Evolutionary conservation across 805 yeast species (phyloP).

Genomic region (Monosporozyma yasuniensis): DNA sequence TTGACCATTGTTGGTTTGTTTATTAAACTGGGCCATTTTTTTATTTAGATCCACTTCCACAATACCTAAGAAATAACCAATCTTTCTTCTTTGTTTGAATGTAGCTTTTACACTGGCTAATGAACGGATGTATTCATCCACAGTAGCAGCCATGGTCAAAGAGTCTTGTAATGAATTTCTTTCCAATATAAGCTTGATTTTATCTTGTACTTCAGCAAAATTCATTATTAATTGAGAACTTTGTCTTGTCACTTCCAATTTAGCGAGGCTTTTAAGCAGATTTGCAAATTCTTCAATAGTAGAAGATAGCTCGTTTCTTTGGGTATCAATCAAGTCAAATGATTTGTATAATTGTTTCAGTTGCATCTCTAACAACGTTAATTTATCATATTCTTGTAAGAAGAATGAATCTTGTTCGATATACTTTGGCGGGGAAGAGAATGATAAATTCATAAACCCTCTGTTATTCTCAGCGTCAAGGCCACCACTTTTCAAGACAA

Average conservation of each 20-base stretch:
- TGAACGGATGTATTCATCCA: constrained; percentile 78
- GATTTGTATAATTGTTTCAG: constrained; percentile 60
- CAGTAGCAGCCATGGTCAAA: constrained; percentile 72
- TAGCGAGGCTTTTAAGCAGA: constrained; percentile 52
- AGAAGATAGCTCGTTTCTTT: constrained; percentile 62
- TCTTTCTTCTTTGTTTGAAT: constrained; percentile 63
- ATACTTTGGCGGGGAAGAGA: constrained; percentile 58
- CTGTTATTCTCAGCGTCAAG: constrained; percentile 47
- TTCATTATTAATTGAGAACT: constrained; percentile 56
- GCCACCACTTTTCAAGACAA: constrained; percentile 23
- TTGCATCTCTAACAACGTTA: constrained; percentile 66
- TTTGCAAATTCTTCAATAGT: constrained; percentile 61
- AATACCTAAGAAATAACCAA: constrained; percentile 38
- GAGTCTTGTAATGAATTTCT: constrained; percentile 79
- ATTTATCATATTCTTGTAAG: constrained; percentile 53
- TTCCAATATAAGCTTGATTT: constrained; percentile 64
- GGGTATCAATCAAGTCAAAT: constrained; percentile 62
- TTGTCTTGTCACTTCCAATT: constrained; percentile 61
- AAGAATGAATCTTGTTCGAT: constrained; percentile 76
- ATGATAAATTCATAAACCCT: constrained; percentile 63
- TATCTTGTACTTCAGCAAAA: constrained; percentile 63
- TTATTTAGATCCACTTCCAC: constrained; percentile 42
- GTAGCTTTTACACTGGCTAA: constrained; percentile 67
- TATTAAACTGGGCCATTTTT: constrained; percentile 40
- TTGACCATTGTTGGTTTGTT: constrained; percentile 30